Conservation (phyloP, 257 asterid species). For the Nicotiana knightiana region DNA sequence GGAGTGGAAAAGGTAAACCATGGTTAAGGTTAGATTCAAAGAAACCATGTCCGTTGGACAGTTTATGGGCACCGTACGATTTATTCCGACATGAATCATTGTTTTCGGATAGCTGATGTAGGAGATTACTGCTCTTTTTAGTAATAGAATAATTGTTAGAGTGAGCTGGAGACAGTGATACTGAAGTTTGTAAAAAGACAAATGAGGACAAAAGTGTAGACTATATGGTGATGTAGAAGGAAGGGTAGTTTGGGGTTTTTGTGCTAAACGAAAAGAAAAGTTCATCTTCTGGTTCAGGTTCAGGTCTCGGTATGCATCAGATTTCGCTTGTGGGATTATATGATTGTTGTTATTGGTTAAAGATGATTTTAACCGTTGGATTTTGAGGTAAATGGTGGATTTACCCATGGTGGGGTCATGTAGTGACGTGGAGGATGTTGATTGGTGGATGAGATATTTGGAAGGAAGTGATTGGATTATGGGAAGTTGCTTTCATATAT, state of each 20-base stretch:
- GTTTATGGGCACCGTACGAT: constrained; percentile 75
- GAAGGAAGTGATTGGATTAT: constrained; percentile 18
- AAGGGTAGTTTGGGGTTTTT: constrained; percentile 22
- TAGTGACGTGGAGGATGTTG: constrained; percentile 11
- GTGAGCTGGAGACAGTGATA: constrained; percentile 31
- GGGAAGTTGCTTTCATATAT: constrained; percentile 13
- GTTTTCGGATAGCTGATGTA: constrained; percentile 45
- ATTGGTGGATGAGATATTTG: constrained; percentile 8
- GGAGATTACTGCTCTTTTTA: constrained; percentile 20
- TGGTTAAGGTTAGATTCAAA: constrained; percentile 77
- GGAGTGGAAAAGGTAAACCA: constrained; percentile 96
- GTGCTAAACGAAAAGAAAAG: not conserved
- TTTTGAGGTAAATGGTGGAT: not conserved
- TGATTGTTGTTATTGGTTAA: not conserved
- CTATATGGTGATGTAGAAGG: constrained; percentile 10
- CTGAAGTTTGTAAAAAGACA: constrained; percentile 18
- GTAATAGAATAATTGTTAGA: constrained; percentile 11
- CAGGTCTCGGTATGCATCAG: no score
- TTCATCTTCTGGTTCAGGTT: no score
- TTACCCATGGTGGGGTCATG: not conserved
- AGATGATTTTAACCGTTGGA: not conserved
- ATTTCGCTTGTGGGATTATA: no score
- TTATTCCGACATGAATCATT: constrained; percentile 51
- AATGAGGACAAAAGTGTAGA: constrained; percentile 20
- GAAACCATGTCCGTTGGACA: constrained; percentile 69